phyloP scores from a whole-genome alignment of 1,139 yeast species.

The Suhomyces bolitotheri region DNA sequence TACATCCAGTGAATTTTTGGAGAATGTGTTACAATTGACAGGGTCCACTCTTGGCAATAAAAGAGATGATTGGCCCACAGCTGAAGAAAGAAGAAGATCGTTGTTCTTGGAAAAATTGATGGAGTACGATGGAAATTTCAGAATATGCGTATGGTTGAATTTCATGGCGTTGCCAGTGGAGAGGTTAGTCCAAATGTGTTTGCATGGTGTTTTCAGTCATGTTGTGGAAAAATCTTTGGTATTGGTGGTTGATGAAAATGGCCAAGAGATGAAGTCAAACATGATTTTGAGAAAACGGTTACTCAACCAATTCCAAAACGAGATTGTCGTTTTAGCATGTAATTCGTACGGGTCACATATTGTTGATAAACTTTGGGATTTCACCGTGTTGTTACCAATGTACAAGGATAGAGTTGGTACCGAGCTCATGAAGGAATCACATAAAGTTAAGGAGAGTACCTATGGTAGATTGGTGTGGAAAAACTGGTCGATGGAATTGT shows the following conservation, averaged over 20 bases:
- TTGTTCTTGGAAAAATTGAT: conserved; percentile 70
- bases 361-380: conserved; percentile 80
- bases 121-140: conserved; percentile 61
- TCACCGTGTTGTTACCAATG: conserved; percentile 73
- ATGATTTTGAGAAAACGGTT: conserved; percentile 66
- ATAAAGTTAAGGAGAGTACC: conserved; percentile 73
- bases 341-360: conserved; percentile 92
- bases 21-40: conserved; percentile 62
- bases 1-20: conserved; percentile 54
- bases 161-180: conserved; percentile 60
- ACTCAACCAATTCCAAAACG: conserved; percentile 60
- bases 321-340: conserved; percentile 64
- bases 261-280: conserved; percentile 44
- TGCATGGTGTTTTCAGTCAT: conserved; percentile 87
- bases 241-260: conserved; percentile 26
- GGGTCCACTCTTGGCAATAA: conserved; percentile 79
- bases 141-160: conserved; percentile 59
- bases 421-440: conserved; percentile 60
- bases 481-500: conserved; percentile 86
- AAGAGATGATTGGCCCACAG: conserved; percentile 87
- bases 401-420: conserved; percentile 85
- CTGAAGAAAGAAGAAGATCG: conserved; percentile 82
- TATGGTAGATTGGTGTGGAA: conserved; percentile 95
- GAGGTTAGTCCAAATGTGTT: conserved; percentile 68
- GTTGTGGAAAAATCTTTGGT: conserved; percentile 66